Evolutionary conservation across 768 basidiomycete species (phyloP).

Genomic region (Pleurotus salmoneostramineus): DNA sequence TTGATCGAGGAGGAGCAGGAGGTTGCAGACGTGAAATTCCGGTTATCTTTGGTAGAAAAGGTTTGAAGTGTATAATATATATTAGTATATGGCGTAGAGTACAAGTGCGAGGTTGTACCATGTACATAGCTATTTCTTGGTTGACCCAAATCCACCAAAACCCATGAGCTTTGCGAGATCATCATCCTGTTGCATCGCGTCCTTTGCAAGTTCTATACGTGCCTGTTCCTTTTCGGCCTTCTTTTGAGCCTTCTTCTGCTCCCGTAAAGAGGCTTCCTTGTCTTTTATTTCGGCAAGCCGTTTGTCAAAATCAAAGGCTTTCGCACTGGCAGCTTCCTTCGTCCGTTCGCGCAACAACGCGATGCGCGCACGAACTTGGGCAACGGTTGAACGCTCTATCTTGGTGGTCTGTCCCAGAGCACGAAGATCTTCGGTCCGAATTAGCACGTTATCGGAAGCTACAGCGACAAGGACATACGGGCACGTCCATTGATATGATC

Average conservation of each 20-base stretch:
- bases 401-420: slow-evolving; percentile 95
- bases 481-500: slow-evolving; percentile 94
- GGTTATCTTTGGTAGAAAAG: slow-evolving; percentile 58
- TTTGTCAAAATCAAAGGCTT: slow-evolving; percentile 92
- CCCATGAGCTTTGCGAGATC: slow-evolving; percentile 87
- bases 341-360: slow-evolving; percentile 85
- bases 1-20: slow-evolving; percentile 88
- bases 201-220: slow-evolving; percentile 60
- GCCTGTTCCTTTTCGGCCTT: slow-evolving; percentile 75
- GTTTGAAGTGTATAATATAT: slow-evolving; percentile 16
- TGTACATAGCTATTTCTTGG: slow-evolving; percentile 60
- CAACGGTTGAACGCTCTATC: slow-evolving; percentile 83
- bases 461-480: slow-evolving; percentile 52
- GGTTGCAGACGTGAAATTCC: slow-evolving; percentile 74
- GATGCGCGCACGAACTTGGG: slow-evolving; percentile 91
- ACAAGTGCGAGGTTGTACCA: slow-evolving; percentile 13
- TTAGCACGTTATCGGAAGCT: not conserved
- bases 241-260: slow-evolving; percentile 75
- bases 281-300: slow-evolving; percentile 80
- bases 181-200: slow-evolving; percentile 45
- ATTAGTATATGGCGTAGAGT: slow-evolving; percentile 23
- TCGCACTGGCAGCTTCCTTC: slow-evolving; percentile 74
- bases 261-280: slow-evolving; percentile 62
- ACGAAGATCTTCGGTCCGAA: slow-evolving; percentile 65
- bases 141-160: slow-evolving; percentile 84